These are phyloP conservation scores for Tirmania nivea DNA, from an alignment of 495 filamentous ascomycete genomes.

Conservation along the genomic window DNA sequence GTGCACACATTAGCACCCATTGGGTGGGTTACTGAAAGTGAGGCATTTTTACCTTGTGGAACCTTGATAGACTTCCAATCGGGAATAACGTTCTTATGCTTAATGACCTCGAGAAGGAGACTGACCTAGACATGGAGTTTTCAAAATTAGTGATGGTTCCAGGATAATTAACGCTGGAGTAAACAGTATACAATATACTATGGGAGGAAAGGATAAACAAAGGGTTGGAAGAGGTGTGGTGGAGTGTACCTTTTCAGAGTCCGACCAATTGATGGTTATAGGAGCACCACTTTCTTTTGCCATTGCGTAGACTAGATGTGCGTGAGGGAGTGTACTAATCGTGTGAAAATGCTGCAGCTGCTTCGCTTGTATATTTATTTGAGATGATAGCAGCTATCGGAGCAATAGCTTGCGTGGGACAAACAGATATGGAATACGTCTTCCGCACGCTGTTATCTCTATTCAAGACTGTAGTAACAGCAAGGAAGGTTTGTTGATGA, in stretches of 20 bases:
- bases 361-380: slow-evolving; percentile 9
- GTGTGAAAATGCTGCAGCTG: slow-evolving; percentile 1
- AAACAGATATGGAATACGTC: slow-evolving; percentile 3
- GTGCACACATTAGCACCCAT: slow-evolving; percentile 1
- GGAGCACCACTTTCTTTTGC: background rate
- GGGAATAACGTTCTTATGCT: slow-evolving; percentile 10
- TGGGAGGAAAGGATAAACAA: background rate
- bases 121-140: slow-evolving; percentile 4
- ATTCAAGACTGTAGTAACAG: background rate
- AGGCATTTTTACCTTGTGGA: slow-evolving; percentile 10
- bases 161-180: background rate
- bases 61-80: slow-evolving; percentile 16
- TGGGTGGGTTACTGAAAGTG: slow-evolving; percentile 1
- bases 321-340: slow-evolving; percentile 7
- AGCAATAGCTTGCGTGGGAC: slow-evolving; percentile 1
- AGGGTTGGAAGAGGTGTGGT: background rate
- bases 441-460: slow-evolving; percentile 1
- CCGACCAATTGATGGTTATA: slow-evolving; percentile 9
- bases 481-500: slow-evolving; percentile 5
- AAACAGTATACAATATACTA: slow-evolving; percentile 1
- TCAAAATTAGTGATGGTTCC: background rate
- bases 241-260: slow-evolving; percentile 15
- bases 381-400: slow-evolving; percentile 5
- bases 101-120: slow-evolving; percentile 13
- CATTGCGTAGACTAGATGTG: background rate